Base-by-base conservation (phyloP, 495 filamentous ascomycete species). In the Penicillium flavigenum region DNA sequence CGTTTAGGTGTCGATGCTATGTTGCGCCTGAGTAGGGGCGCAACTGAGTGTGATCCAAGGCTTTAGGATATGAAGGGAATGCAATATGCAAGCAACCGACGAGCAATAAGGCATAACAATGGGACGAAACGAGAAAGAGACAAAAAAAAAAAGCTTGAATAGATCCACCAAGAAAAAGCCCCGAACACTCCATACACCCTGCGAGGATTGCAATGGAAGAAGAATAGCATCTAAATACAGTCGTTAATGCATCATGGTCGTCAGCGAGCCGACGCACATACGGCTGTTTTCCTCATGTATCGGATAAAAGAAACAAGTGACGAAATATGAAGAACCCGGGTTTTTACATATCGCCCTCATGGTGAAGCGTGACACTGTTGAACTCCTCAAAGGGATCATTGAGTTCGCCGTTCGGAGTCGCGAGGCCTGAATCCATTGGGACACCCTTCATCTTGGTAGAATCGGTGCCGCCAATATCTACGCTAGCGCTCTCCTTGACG, bases 341-440 rank as follows among this genome's bases (percentile, higher is more conserved):
- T 51, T 24, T 27, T 68, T 54, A 75, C 46, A 66, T 57, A 54
- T 98, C 93, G 11, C 91, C 95, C 54, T 98, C 94, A 77, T 98
- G 94, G 73, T 96, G 92, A 56, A 98, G 82, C 58, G 94, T 98
- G 32, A 98, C 94, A 65, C 90, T 96, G 73, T 98, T 98, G 71
- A 98, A 98, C 69, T 98, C 95, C 72, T 96, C 91, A 68, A 98
- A 98, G 12, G 94, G 94, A 81, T 98, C 94, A n/a, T 83, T 81
- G 54, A 86, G 72, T 67, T 96, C 92, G 36, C 80, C 88, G 36
- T 87, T 91, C 10, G 94, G 92, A 29, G 93, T 97, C 4, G 87
- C 86, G 31, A 94, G 74, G 9, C 90, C 91, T 22, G 86, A 90
- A 63, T 96, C 90, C 61, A 96, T 76, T 10, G 90, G 90, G 29